Evolutionary conservation across 2,329 filamentous ascomycete genomes (phyloP).

Genomic region (Monilinia fructicola): DNA sequence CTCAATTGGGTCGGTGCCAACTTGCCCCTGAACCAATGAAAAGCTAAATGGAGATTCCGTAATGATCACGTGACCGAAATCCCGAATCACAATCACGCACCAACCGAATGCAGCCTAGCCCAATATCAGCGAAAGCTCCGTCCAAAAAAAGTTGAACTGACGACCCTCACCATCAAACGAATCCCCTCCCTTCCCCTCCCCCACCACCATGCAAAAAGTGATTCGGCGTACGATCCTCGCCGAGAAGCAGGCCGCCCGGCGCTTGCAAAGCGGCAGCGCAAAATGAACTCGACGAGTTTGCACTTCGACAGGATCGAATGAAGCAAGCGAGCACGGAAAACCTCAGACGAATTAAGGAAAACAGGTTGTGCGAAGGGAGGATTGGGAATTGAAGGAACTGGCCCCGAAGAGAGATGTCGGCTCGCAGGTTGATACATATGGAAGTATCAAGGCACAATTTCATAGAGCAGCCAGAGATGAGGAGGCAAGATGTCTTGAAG

Average conservation of each 20-base stretch:
- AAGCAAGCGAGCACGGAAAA: slow-evolving; percentile 14
- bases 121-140: slow-evolving; percentile 22
- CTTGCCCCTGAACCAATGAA: slow-evolving; percentile 22
- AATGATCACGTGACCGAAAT: not conserved
- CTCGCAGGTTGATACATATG: slow-evolving; percentile 56
- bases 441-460: slow-evolving; percentile 48
- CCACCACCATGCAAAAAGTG: slow-evolving; percentile 65
- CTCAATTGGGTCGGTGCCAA: not conserved
- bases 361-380: slow-evolving; percentile 63
- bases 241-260: slow-evolving; percentile 60
- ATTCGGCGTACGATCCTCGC: slow-evolving; percentile 65
- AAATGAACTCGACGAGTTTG: slow-evolving; percentile 27
- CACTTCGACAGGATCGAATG: not conserved
- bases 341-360: slow-evolving; percentile 44
- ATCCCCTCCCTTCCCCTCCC: slow-evolving; percentile 11
- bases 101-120: slow-evolving; percentile 12
- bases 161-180: slow-evolving; percentile 16
- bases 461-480: slow-evolving; percentile 38
- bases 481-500: slow-evolving; percentile 32
- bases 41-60: not conserved
- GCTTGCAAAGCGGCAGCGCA: slow-evolving; percentile 43
- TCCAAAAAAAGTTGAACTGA: slow-evolving; percentile 25
- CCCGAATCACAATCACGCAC: not conserved
- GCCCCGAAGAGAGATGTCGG: slow-evolving; percentile 75
- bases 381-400: slow-evolving; percentile 76